phyloP scores from a whole-genome alignment of 2,329 filamentous ascomycete genomes.

The Cadophora luteo-olivacea region DNA sequence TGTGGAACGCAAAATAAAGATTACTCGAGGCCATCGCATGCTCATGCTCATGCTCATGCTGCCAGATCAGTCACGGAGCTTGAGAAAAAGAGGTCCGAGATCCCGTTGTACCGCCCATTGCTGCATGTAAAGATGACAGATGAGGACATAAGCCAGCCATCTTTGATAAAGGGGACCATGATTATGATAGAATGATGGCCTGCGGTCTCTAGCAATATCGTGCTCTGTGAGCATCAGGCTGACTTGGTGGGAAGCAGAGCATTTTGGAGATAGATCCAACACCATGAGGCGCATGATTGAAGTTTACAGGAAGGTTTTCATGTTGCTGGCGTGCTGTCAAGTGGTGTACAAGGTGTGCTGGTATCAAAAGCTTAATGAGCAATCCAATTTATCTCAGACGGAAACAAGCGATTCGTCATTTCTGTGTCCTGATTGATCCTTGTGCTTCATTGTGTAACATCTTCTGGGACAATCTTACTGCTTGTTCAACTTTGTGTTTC shows the following conservation, averaged over 20 bases:
- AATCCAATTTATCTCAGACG: constrained; percentile 5
- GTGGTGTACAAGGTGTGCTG: not conserved
- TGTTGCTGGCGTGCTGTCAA: not conserved
- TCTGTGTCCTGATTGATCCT: not conserved
- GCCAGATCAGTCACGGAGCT: not conserved
- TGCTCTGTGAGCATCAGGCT: not conserved
- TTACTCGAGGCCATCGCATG: not conserved
- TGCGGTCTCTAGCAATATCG: not conserved
- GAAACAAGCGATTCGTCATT: not conserved
- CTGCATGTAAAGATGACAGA: constrained; percentile 4
- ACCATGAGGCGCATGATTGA: not conserved
- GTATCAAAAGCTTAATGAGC: constrained; percentile 18
- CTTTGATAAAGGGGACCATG: not conserved
- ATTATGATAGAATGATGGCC: not conserved
- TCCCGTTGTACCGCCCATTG: not conserved
- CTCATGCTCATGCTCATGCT: not conserved
- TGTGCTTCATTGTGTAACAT: not conserved
- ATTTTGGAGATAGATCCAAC: not conserved
- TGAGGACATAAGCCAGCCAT: not conserved
- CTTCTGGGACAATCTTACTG: no score
- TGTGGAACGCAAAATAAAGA: not conserved
- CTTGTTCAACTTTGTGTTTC: no score
- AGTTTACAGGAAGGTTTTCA: not conserved
- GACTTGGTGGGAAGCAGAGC: not conserved
- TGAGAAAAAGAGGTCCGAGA: constrained; percentile 8